Conservation (phyloP, 345 rosid genomes). For the Cardamine resedifolia region DNA sequence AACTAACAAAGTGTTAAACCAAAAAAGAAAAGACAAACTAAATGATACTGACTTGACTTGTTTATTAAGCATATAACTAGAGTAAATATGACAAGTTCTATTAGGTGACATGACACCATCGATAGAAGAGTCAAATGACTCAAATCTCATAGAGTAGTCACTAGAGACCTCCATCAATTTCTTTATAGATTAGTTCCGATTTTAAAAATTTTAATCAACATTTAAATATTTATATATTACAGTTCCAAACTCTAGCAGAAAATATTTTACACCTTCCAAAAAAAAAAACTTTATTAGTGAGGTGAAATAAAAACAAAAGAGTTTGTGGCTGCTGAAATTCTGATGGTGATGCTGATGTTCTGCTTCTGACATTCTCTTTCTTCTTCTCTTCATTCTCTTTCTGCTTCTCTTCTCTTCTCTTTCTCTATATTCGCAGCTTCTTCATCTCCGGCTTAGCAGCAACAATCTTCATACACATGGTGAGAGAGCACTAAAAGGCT, state of each 20-base stretch:
- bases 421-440: slow-evolving; percentile 1
- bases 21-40: not conserved
- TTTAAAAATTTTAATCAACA: not conserved
- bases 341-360: slow-evolving; percentile 19
- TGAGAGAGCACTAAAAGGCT: slow-evolving; percentile 12
- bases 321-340: slow-evolving; percentile 34
- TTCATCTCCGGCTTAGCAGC: slow-evolving; percentile 2
- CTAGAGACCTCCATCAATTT: slow-evolving; percentile 1
- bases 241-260: not conserved
- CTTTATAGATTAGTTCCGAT: not conserved
- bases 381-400: slow-evolving; percentile 8
- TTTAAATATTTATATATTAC: not conserved
- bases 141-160: not conserved
- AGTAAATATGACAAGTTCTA: not conserved
- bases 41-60: not conserved
- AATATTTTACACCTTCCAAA: not conserved
- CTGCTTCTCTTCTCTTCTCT: slow-evolving; percentile 3
- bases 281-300: not conserved
- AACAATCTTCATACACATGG: slow-evolving; percentile 12
- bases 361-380: slow-evolving; percentile 17
- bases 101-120: slow-evolving; percentile 12
- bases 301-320: slow-evolving; percentile 1
- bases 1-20: slow-evolving; percentile 18
- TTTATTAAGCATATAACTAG: not conserved
- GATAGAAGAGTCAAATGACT: slow-evolving; percentile 22